Conservation (phyloP, 306 rosid species). For the Argentina anserina region DNA sequence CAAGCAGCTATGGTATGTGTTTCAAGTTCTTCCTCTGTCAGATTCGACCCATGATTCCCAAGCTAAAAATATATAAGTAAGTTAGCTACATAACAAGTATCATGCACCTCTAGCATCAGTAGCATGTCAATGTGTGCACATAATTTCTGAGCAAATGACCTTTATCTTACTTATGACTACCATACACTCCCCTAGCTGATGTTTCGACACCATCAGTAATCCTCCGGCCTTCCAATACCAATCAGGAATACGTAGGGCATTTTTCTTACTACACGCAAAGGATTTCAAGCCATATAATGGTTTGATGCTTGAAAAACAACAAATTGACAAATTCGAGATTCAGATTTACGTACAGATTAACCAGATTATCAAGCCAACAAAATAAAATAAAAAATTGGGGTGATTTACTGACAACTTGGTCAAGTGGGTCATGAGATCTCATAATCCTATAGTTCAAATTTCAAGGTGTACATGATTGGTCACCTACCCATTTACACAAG, state of each 20-base stretch:
- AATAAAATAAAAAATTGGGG: background rate
- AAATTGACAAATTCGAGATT: background rate
- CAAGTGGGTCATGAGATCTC: background rate
- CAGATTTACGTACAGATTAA: background rate
- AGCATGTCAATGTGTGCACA: background rate
- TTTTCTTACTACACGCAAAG: background rate
- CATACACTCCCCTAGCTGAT: background rate
- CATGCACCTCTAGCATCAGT: constrained; percentile 7
- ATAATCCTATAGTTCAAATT: background rate
- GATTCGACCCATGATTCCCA: constrained; percentile 90
- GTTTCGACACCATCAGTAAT: background rate
- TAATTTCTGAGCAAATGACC: background rate
- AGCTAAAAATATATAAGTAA: constrained; percentile 51
- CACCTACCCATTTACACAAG: background rate
- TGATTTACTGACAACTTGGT: background rate
- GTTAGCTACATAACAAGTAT: constrained; percentile 26
- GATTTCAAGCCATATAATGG: background rate
- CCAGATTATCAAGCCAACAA: background rate
- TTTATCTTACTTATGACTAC: background rate
- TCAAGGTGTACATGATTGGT: background rate
- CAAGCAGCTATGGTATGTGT: constrained; percentile 96
- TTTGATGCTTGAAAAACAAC: background rate
- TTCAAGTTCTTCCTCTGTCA: constrained; percentile 98
- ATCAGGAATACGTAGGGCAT: background rate
- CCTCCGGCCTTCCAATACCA: background rate